Conservation (phyloP, 208 protist genomes). For the Porcisia hertigi region DNA sequence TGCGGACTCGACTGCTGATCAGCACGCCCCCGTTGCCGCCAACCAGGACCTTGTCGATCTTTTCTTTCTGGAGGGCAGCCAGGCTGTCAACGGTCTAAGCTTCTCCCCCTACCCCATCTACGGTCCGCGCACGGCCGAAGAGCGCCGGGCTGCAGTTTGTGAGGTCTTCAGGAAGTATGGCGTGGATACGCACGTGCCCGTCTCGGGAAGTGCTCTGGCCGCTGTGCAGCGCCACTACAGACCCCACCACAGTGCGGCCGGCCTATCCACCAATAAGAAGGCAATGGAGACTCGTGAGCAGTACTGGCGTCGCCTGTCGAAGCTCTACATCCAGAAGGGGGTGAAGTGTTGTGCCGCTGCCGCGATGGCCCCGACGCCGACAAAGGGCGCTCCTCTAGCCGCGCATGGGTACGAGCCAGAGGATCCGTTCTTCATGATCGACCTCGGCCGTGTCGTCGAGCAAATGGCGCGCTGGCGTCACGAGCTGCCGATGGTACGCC, state of each 20-base stretch:
- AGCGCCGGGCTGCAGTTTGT: constrained; percentile 38
- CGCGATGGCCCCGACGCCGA: neutral
- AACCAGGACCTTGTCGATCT: constrained; percentile 43
- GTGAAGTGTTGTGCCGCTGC: neutral
- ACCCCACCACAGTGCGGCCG: neutral
- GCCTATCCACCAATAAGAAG: neutral
- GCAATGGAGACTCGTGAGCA: constrained; percentile 43
- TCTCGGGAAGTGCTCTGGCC: constrained; percentile 6
- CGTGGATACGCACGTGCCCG: constrained; percentile 32
- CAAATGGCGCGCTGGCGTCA: constrained; percentile 69
- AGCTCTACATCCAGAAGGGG: constrained; percentile 39
- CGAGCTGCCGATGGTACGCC: constrained; percentile 68
- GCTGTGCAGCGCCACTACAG: constrained; percentile 10
- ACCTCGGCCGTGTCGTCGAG: constrained; percentile 68
- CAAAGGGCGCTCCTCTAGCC: neutral
- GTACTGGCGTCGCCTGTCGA: constrained; percentile 50
- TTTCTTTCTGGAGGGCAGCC: constrained; percentile 52
- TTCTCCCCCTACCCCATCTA: constrained; percentile 48
- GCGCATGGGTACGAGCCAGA: constrained; percentile 29
- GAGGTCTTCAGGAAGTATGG: constrained; percentile 28
- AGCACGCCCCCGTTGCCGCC: constrained; percentile 19
- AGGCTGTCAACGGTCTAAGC: constrained; percentile 37
- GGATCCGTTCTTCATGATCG: constrained; percentile 83
- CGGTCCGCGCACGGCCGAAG: constrained; percentile 33
- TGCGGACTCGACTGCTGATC: neutral